Conservation (phyloP, 2,329 filamentous ascomycete species). For the Dactylella cylindrospora region DNA sequence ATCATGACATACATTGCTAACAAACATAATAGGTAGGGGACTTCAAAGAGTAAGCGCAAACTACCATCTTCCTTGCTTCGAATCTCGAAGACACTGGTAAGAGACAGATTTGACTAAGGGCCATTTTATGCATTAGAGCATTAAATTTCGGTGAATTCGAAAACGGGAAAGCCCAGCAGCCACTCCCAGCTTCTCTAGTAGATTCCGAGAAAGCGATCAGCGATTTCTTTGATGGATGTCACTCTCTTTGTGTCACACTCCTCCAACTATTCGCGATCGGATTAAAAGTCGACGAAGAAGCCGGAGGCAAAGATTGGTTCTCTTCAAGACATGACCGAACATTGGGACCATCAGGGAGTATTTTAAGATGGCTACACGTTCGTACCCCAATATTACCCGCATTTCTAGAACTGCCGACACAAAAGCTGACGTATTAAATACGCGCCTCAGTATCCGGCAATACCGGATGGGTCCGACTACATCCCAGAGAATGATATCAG, state of each 20-base stretch:
- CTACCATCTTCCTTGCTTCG: too few relatives aligned
- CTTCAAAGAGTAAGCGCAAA: constrained; percentile 72
- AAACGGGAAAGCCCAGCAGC: constrained; percentile 70
- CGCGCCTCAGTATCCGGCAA: constrained; percentile 52
- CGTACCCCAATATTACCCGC: constrained; percentile 50
- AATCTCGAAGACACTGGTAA: too few relatives aligned
- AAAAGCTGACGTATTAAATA: constrained; percentile 49
- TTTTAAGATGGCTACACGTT: constrained; percentile 71
- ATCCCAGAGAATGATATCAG: constrained; percentile 67
- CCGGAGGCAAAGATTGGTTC: constrained; percentile 59
- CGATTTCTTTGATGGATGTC: constrained; percentile 70
- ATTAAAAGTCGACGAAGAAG: constrained; percentile 59
- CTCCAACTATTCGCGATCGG: constrained; percentile 77
- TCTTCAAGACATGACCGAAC: constrained; percentile 61
- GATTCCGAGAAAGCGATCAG: constrained; percentile 63
- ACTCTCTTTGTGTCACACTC: constrained; percentile 70
- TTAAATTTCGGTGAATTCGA: constrained; percentile 87
- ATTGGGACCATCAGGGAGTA: constrained; percentile 59
- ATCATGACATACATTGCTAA: not conserved
- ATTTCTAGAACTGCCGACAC: too few relatives aligned
- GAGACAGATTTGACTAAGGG: too few relatives aligned
- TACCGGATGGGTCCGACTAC: constrained; percentile 55
- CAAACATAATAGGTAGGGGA: constrained; percentile 65
- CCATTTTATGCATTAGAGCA: constrained; percentile 63
- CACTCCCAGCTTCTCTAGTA: constrained; percentile 67